Conservation (phyloP, 2,329 filamentous ascomycete genomes). For the Talaromyces albobiverticillius region DNA sequence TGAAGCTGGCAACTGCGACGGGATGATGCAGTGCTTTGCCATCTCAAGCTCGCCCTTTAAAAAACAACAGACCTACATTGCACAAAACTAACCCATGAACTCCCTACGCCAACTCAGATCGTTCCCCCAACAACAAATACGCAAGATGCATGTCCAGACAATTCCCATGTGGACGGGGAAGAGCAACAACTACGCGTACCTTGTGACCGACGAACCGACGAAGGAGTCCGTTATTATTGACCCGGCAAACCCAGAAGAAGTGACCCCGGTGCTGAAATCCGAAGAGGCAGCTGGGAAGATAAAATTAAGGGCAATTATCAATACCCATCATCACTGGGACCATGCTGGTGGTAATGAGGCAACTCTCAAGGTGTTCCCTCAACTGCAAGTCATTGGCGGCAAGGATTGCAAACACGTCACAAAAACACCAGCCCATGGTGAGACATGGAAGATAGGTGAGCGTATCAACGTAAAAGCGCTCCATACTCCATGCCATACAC, state of each 20-base stretch:
- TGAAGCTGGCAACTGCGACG: not conserved
- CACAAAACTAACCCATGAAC: not conserved
- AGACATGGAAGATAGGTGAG: constrained; percentile 76
- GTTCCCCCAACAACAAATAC: constrained; percentile 1
- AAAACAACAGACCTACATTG: not conserved
- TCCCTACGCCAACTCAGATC: not conserved
- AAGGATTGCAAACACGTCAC: constrained; percentile 80
- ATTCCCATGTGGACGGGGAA: constrained; percentile 51
- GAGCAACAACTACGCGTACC: constrained; percentile 52
- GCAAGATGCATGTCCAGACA: constrained; percentile 50
- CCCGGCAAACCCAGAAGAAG: constrained; percentile 51
- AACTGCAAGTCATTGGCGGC: constrained; percentile 79
- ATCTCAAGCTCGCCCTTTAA: not conserved
- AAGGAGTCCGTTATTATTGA: constrained; percentile 52
- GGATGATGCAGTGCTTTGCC: constrained; percentile 4
- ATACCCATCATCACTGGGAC: constrained; percentile 71
- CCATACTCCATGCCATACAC: constrained; percentile 97
- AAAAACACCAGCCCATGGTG: constrained; percentile 69
- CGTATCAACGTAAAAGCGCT: constrained; percentile 78
- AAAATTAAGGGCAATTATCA: constrained; percentile 71
- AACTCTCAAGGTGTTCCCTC: constrained; percentile 60
- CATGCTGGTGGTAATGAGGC: constrained; percentile 89
- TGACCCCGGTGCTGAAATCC: constrained; percentile 66
- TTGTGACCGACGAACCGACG: constrained; percentile 48
- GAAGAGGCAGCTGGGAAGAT: constrained; percentile 69